These are phyloP conservation scores for Apiospora koreana DNA, from an alignment of 2,329 filamentous ascomycete species.

Conservation along the genomic window DNA sequence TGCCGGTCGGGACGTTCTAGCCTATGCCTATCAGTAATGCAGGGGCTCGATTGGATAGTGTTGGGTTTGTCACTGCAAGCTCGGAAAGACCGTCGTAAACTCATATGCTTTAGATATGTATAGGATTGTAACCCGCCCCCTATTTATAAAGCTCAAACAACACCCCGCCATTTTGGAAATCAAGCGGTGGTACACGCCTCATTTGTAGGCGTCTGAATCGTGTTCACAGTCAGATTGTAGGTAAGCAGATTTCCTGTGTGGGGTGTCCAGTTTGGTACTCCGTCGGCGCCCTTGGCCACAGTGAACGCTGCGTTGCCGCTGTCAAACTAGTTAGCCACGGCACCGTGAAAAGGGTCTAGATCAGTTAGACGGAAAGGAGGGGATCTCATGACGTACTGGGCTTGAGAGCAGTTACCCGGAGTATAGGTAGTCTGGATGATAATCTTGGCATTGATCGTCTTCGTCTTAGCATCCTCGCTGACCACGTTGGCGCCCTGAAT, in stretches of 20 bases:
- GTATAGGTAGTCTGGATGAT: slow-evolving; percentile 18
- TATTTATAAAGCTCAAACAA: not conserved
- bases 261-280: slow-evolving; percentile 16
- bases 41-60: not conserved
- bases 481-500: slow-evolving; percentile 16
- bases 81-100: not conserved
- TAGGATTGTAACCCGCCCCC: not conserved
- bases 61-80: too few species aligned
- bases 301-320: slow-evolving; percentile 19
- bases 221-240: slow-evolving; percentile 17
- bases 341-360: not conserved
- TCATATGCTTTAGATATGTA: too few species aligned
- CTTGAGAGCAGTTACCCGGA: slow-evolving; percentile 18
- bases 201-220: not conserved
- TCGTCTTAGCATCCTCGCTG: slow-evolving; percentile 14
- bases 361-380: not conserved
- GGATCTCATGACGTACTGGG: slow-evolving; percentile 15
- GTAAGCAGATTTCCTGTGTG: slow-evolving; percentile 15
- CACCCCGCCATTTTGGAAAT: not conserved
- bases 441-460: slow-evolving; percentile 17
- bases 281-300: slow-evolving; percentile 13
- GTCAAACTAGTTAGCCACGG: not conserved
- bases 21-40: not conserved
- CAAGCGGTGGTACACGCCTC: not conserved
- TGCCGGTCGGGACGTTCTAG: not conserved